Evolutionary conservation across 495 filamentous ascomycete species (phyloP), one percentile per base, ranked within the genome.

Genomic region (Hypoxylon fuscum): DNA sequence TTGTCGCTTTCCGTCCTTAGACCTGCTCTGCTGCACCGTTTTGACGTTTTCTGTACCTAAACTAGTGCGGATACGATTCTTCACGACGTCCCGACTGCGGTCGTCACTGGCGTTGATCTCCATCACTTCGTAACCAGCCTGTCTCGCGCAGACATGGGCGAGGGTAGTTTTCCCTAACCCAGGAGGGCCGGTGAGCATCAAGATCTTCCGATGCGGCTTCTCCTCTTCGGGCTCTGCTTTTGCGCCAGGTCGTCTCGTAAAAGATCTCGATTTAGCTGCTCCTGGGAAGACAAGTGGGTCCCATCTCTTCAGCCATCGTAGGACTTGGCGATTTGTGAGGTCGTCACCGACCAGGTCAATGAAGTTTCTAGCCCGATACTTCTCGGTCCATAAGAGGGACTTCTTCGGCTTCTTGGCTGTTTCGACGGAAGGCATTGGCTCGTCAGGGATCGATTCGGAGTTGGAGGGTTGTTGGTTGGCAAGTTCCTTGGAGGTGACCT

Each of bases 91-190:
- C 25, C 79, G 77, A 68, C 87, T 90, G 41, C 90, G 78, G 62
- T 93, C 91, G 66, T 94, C 90, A 58, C 88, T 91, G 12, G 91
- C 90, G 62, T 94, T 94, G 72, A 94, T 92, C 72, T 94, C 90
- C 57, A 97, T 82, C 3, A 96, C 90, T 66, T 97, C 94, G 69
- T 97, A 98, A 14, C 95, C 95, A 11, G 95, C 94, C 69, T 98
- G 95, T 64, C 81, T 87, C 0, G 95, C 95, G 71, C 95, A 97
- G 6, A 98, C 95, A 75, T 98, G 95, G 1, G 95, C 96, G 25
- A 98, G 73, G 0, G 95, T 98, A 0, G 95, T 98, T 78, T 98
- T 98, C 10, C 95, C 95, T 11, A 98, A 79, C 3, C 95, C 95
- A 1, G 95, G 93, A 6, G 94, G 91, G 0, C 95, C 95, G 32